Percentiles rank a stretch among this genome's conserved stretches.
Conservation (phyloP, 2,329 filamentous ascomycete genomes). For the Incumbomyces delicatus region DNA sequence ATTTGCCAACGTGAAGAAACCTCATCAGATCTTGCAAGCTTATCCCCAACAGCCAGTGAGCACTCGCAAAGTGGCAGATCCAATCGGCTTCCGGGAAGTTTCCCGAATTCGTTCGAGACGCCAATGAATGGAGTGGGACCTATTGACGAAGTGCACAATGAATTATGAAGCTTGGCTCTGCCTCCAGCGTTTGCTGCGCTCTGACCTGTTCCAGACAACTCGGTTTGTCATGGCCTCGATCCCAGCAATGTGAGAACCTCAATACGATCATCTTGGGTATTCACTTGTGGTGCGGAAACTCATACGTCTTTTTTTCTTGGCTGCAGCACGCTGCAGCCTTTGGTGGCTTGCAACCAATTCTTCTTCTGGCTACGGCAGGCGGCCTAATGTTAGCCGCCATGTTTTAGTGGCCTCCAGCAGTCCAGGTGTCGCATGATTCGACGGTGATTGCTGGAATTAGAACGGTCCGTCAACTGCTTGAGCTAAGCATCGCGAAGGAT, state of each 20-base stretch:
- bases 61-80: slow-evolving; percentile 4
- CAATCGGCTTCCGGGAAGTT: background rate
- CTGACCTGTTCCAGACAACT: no score
- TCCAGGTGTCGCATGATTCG: background rate
- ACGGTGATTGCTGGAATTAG: no score
- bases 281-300: background rate
- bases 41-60: slow-evolving; percentile 7
- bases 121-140: background rate
- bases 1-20: slow-evolving; percentile 87
- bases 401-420: background rate
- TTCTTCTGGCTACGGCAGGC: background rate
- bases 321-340: background rate
- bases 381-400: background rate
- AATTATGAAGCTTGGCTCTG: background rate
- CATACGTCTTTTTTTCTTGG: background rate
- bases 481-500: no score
- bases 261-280: background rate
- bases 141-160: slow-evolving; percentile 4
- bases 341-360: background rate
- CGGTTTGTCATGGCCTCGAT: no score
- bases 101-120: slow-evolving; percentile 1
- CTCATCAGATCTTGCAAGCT: slow-evolving; percentile 2
- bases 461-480: no score
- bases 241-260: background rate
- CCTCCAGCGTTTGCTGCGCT: background rate